Percentiles rank a stretch among this genome's conserved stretches.
Conservation (phyloP, 192 early-diverging fungal species). For the Backusella australiensis region DNA sequence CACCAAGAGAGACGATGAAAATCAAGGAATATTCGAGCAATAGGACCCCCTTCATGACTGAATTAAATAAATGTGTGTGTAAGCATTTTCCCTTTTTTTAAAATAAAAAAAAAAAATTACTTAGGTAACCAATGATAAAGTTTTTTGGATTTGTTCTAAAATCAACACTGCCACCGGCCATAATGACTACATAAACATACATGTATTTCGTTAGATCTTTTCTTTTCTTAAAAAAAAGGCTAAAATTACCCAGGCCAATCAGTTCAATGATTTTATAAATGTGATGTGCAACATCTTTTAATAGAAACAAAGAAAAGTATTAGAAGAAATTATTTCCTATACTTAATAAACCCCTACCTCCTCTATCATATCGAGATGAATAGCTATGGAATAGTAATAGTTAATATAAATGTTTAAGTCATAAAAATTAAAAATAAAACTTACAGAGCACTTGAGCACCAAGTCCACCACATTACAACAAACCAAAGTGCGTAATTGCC, state of each 20-base stretch:
- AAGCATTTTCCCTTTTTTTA: background rate
- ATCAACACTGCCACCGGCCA: constrained; percentile 27
- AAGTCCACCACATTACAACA: constrained; percentile 40
- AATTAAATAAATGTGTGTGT: background rate
- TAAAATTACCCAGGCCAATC: constrained; percentile 22
- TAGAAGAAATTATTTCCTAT: background rate
- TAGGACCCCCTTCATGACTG: constrained; percentile 33
- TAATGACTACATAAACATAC: constrained; percentile 14
- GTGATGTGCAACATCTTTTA: constrained; percentile 32
- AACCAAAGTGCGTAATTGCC: constrained; percentile 36
- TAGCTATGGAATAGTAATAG: background rate
- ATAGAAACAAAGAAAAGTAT: background rate
- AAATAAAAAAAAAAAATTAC: background rate
- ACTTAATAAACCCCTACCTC: constrained; percentile 4
- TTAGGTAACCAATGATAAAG: constrained; percentile 35
- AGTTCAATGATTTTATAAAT: constrained; percentile 32
- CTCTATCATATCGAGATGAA: constrained; percentile 32
- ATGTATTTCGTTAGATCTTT: background rate
- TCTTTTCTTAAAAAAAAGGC: background rate
- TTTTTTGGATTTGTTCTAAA: constrained; percentile 10
- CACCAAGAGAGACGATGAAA: constrained; percentile 21
- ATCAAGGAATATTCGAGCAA: constrained; percentile 31
- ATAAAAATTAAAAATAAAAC: background rate
- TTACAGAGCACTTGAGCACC: constrained; percentile 37
- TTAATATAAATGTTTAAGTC: background rate